Conservation (phyloP, 148 eudicot genomes). For the Amaranthus palmeri region DNA sequence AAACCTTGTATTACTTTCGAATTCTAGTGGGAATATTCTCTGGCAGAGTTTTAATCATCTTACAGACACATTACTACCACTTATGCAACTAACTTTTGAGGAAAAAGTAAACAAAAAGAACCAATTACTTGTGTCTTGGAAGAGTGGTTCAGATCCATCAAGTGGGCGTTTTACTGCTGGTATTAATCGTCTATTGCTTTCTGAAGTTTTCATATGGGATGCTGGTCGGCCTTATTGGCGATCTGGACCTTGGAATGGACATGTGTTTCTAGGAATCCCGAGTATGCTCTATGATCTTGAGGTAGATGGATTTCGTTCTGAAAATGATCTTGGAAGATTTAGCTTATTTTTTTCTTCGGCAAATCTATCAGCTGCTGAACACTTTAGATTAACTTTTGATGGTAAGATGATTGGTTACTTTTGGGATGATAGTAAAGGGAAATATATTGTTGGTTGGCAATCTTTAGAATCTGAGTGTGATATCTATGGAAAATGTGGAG, state of each 20-base stretch:
- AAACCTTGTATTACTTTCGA: slow-evolving; percentile 27
- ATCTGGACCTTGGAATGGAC: slow-evolving; percentile 36
- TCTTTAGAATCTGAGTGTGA: slow-evolving; percentile 34
- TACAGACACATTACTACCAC: slow-evolving; percentile 30
- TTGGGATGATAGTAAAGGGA: slow-evolving; percentile 14
- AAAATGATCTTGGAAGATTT: slow-evolving; percentile 9
- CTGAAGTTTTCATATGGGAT: slow-evolving; percentile 20
- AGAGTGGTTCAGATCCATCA: slow-evolving; percentile 28
- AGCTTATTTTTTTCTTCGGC: slow-evolving; percentile 6
- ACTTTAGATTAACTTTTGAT: slow-evolving; percentile 7
- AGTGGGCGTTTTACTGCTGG: slow-evolving; percentile 13
- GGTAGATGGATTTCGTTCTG: slow-evolving; percentile 7
- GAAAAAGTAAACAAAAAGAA: neutral
- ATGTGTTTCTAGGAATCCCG: slow-evolving; percentile 23
- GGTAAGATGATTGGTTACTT: slow-evolving; percentile 12
- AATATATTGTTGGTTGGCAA: slow-evolving; percentile 20
- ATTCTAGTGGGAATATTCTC: slow-evolving; percentile 12
- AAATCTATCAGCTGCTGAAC: neutral
- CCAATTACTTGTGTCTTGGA: slow-evolving; percentile 21
- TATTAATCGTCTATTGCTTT: slow-evolving; percentile 2
- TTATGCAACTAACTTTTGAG: slow-evolving; percentile 27
- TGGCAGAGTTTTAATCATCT: slow-evolving; percentile 40
- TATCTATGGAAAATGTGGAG: slow-evolving; percentile 8
- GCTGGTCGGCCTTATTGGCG: slow-evolving; percentile 17
- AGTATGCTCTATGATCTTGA: slow-evolving; percentile 7